Conservation (phyloP, 2,329 filamentous ascomycete species). For the Magnaporthiopsis incrustans region DNA sequence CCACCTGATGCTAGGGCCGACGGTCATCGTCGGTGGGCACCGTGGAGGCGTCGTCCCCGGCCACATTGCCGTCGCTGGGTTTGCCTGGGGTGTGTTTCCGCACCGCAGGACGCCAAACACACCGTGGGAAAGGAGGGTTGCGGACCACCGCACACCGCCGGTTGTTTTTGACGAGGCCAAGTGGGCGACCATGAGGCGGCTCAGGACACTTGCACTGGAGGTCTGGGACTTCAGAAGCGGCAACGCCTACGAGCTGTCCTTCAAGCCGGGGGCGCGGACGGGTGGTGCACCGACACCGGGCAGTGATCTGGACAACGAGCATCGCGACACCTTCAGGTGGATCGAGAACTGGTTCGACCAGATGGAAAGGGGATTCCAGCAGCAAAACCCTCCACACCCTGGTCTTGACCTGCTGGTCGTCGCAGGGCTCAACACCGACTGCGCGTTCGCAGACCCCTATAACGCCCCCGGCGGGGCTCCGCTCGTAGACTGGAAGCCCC, state of each 20-base stretch:
- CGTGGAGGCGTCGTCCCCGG: too few species aligned
- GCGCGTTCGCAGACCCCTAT: background rate
- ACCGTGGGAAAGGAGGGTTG: background rate
- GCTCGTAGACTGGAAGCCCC: background rate
- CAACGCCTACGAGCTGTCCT: background rate
- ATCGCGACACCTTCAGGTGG: background rate
- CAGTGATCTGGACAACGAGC: background rate
- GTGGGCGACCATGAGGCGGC: background rate
- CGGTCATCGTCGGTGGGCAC: background rate
- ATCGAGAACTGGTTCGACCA: background rate
- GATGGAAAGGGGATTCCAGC: background rate
- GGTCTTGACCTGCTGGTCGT: background rate
- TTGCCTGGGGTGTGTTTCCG: background rate
- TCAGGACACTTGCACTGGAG: background rate
- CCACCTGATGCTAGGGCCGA: background rate
- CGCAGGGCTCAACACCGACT: background rate
- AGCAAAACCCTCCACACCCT: background rate
- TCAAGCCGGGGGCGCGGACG: background rate
- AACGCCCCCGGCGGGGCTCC: background rate
- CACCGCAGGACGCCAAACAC: background rate
- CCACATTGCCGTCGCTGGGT: too few species aligned
- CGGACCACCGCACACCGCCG: background rate
- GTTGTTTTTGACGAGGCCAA: background rate
- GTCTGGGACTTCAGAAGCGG: background rate
- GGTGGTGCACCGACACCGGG: background rate